phyloP scores from a whole-genome alignment of 83 land plant species.

The Diphasiastrum complanatum region DNA sequence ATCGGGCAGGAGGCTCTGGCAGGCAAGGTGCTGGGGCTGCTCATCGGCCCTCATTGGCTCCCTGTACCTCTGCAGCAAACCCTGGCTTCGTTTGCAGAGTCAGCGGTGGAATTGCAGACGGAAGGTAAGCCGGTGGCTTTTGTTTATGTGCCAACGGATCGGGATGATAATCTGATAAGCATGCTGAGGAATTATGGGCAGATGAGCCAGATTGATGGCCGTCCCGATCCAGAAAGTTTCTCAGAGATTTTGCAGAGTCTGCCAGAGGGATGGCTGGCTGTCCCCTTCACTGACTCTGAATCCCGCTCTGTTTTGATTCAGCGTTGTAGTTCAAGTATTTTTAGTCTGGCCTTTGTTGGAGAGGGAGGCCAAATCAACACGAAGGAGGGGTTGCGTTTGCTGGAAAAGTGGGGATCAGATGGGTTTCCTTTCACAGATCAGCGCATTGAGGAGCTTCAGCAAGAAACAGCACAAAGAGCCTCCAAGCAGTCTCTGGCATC shows the following conservation, averaged over 20 bases:
- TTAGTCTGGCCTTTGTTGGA: slow-evolving; percentile 25
- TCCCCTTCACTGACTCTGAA: slow-evolving; percentile 17
- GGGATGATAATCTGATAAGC: slow-evolving; percentile 21
- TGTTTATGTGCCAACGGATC: slow-evolving; percentile 29
- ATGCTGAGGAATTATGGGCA: slow-evolving; percentile 19
- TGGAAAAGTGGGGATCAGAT: slow-evolving; percentile 29
- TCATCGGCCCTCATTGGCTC: slow-evolving; percentile 34
- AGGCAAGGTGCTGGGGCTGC: slow-evolving; percentile 14
- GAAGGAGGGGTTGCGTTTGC: slow-evolving; percentile 15
- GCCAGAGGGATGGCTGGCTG: slow-evolving; percentile 25
- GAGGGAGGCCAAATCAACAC: slow-evolving; percentile 18
- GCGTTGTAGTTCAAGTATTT: slow-evolving; percentile 14
- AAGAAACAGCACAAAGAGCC: slow-evolving; percentile 5
- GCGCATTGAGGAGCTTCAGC: slow-evolving; percentile 19
- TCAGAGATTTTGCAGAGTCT: slow-evolving; percentile 7
- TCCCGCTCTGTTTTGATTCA: slow-evolving; percentile 1
- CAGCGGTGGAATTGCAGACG: slow-evolving; percentile 13
- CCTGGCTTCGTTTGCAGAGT: slow-evolving; percentile 6
- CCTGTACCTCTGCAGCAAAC: slow-evolving; percentile 22
- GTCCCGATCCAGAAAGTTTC: slow-evolving; percentile 18
- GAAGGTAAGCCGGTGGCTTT: slow-evolving; percentile 16
- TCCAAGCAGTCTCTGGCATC: slow-evolving; percentile 19
- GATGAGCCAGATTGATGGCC: slow-evolving; percentile 15
- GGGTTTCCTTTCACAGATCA: slow-evolving; percentile 24
- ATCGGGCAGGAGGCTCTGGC: slow-evolving; percentile 24